These are phyloP conservation scores for Aureobasidium vineae DNA, from an alignment of 2,329 filamentous ascomycete genomes.

Conservation along the genomic window DNA sequence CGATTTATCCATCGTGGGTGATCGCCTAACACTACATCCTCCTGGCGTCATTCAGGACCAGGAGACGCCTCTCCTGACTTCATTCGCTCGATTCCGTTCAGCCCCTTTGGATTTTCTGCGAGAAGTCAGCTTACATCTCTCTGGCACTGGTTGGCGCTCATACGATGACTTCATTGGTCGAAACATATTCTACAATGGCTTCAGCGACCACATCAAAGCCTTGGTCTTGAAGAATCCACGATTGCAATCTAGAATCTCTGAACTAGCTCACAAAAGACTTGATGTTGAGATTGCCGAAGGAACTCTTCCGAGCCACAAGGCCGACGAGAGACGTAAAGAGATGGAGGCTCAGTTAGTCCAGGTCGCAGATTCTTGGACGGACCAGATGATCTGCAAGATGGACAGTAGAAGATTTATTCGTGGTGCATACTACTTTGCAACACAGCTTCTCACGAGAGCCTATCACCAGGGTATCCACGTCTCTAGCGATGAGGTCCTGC, in stretches of 20 bases:
- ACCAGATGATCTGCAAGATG: conserved; percentile 99
- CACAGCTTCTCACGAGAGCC: conserved; percentile 84
- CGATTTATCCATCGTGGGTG: conserved; percentile 49
- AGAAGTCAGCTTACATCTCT: conserved; percentile 90
- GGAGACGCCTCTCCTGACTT: conserved; percentile 71
- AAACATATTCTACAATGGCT: conserved; percentile 89
- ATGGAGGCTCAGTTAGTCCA: conserved; percentile 73
- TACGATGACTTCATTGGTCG: conserved; percentile 91
- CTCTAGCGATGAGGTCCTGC: conserved; percentile 86
- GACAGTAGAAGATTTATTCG: conserved; percentile 92
- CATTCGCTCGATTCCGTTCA: conserved; percentile 82
- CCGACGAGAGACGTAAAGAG: conserved; percentile 58
- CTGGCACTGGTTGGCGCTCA: conserved; percentile 89
- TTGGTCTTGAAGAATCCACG: conserved; percentile 73
- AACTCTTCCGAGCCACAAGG: conserved; percentile 50
- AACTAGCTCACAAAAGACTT: conserved; percentile 73
- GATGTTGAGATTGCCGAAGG: conserved; percentile 75
- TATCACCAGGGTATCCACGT: conserved; percentile 99
- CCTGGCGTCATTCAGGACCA: conserved; percentile 39
- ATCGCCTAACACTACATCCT: conserved; percentile 47
- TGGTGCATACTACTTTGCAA: conserved; percentile 83
- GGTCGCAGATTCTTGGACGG: conserved; percentile 81
- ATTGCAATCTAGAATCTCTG: conserved; percentile 68
- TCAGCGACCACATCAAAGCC: conserved; percentile 83
- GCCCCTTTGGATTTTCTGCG: conserved; percentile 76